Percentiles rank a stretch among this genome's conserved stretches.
Evolutionary conservation across 768 basidiomycete genomes (phyloP).

Genomic region (Clathrus columnatus): DNA sequence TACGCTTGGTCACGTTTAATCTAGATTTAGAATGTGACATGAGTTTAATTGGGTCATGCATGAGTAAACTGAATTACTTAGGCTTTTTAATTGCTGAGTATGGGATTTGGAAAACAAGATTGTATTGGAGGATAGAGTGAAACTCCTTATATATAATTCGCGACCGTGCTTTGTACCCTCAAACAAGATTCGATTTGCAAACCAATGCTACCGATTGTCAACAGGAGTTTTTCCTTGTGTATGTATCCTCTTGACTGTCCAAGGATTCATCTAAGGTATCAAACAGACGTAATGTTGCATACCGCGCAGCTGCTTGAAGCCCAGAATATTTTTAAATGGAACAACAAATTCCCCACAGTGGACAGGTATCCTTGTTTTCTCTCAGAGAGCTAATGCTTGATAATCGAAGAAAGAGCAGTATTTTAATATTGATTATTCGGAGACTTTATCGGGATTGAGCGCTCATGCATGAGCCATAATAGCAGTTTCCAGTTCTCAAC

Average conservation of each 20-base stretch:
- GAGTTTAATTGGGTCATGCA: neutral
- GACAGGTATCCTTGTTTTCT: no score
- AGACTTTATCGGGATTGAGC: no score
- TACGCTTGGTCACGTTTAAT: no score
- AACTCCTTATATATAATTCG: conserved; percentile 56
- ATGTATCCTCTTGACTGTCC: neutral
- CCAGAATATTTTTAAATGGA: neutral
- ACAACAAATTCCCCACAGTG: neutral
- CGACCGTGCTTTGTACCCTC: conserved; percentile 41
- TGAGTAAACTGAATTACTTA: no score
- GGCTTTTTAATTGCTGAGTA: no score
- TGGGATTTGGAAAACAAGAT: neutral
- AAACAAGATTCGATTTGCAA: conserved; percentile 18
- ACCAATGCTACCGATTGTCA: conserved; percentile 11
- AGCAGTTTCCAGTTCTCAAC: no score
- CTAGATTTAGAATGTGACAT: neutral
- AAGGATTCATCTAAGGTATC: neutral
- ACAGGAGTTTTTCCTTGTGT: neutral
- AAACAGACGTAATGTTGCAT: no score
- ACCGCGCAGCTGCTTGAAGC: neutral
- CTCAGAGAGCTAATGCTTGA: no score
- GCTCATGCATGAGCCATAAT: no score
- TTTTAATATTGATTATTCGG: no score
- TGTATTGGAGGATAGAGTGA: conserved; percentile 57
- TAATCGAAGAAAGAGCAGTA: no score